Base-by-base conservation (phyloP, 2,329 filamentous ascomycete genomes). In the Exophiala dermatitidis region DNA sequence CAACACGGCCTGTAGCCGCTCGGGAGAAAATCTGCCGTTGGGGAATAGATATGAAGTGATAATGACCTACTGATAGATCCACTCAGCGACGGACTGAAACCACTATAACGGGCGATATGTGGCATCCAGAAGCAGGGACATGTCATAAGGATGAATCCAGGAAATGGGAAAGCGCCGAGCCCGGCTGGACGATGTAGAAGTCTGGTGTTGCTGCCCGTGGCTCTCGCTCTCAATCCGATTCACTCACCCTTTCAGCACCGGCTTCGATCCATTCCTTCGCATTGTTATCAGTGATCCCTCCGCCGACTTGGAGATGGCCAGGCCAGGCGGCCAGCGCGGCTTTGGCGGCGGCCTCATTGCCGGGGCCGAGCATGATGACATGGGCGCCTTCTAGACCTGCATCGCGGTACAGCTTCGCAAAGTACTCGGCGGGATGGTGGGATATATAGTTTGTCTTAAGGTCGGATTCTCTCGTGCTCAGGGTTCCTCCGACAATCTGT, bases 11-110 rank as follows among this genome's bases (percentile, higher is more conserved):
- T 89, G 77, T 5, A 98, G 77, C 42, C 88, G 79, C 37, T 81
- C 75, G 65, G 88, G 82, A 60, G 86, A 91, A 72, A 97, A 97
- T 44, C 76, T 82, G 41, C 85, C 89, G 10, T 82, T 78, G 2
- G 90, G 91, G 68, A 98, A 98, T 12, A 98, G 84, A 69, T 85
- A 95, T 5, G 90, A 96, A 54, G 93, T 98, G 67, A 98, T 87
- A 67, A 98, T 96, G 64, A 97, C 88, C 90, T 95, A 80, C 72
- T 64, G 50, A 47, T 42, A 43, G n/a, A 47, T 12, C 19, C 29
- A 33, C n/a, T 38, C 36, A 38, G 36, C 6, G 10, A 19, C 19
- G 19, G 19, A 19, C 19, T 19, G 19, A 19, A 19, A 19, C 19
- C 19, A 19, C 19, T 19, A 19, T 19, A 19, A 19, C 19, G 19